phyloP scores from a whole-genome alignment of 805 yeast genomes.

The Yamadazyma phyllophila region DNA sequence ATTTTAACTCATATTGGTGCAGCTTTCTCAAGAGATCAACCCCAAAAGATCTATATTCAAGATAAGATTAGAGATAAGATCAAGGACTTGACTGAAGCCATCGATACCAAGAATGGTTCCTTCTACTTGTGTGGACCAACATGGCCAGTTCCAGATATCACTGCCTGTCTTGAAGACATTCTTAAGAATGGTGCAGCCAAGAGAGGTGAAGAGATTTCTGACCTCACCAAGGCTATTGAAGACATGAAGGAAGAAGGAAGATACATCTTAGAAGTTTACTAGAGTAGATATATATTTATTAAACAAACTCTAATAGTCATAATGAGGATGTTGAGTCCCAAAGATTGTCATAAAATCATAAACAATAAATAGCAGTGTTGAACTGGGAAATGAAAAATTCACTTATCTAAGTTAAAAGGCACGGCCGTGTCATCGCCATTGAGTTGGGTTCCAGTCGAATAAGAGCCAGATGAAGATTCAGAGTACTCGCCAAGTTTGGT shows the following conservation, averaged over 20 bases:
- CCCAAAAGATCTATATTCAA: conserved; percentile 90
- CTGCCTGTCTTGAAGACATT: conserved; percentile 84
- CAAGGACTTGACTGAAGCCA: conserved; percentile 71
- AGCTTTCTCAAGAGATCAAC: conserved; percentile 97
- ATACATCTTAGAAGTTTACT: conserved; percentile 91
- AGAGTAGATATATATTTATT: conserved; percentile 18
- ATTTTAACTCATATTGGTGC: conserved; percentile 93
- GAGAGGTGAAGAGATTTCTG: conserved; percentile 60
- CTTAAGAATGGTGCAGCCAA: conserved; percentile 66
- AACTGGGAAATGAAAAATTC: neutral
- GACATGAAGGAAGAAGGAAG: conserved; percentile 91
- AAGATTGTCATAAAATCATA: neutral
- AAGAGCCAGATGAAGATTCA: neutral
- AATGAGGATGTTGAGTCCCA: neutral
- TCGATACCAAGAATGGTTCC: conserved; percentile 75
- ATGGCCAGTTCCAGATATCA: conserved; percentile 98
- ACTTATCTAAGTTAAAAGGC: neutral
- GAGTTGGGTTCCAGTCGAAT: neutral
- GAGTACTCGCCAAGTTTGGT: neutral
- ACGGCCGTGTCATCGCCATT: neutral
- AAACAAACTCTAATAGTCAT: neutral
- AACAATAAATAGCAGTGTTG: conserved; percentile 3
- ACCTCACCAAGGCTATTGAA: conserved; percentile 78
- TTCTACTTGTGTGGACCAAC: conserved; percentile 98
- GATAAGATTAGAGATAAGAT: conserved; percentile 83